A percentile compares a stretch with the other conserved stretches of the same genome.
Evolutionary conservation across 2,329 filamentous ascomycete genomes (phyloP).

Genomic region (Penicillium sp.): DNA sequence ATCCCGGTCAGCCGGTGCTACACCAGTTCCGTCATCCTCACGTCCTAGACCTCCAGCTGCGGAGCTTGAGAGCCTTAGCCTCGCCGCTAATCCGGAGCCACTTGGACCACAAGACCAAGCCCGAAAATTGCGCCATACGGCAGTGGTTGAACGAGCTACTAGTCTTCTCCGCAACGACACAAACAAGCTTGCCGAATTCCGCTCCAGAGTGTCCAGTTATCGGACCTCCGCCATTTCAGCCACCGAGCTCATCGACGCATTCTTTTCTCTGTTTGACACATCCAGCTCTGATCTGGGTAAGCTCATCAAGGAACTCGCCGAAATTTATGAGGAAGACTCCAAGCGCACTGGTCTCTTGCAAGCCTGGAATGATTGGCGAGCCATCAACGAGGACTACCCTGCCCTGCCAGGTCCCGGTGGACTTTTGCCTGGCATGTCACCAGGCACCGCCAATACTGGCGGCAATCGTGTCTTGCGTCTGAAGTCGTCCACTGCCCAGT

Average conservation of each 20-base stretch:
- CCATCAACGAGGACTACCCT: constrained; percentile 94
- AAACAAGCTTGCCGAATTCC: constrained; percentile 74
- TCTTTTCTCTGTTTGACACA: constrained; percentile 84
- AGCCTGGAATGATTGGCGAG: constrained; percentile 93
- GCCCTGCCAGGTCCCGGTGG: constrained; percentile 75
- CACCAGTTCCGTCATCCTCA: constrained; percentile 27
- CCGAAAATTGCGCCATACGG: constrained; percentile 73
- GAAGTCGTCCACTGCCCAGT: constrained; percentile 69
- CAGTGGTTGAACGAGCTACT: constrained; percentile 81
- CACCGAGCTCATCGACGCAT: constrained; percentile 76
- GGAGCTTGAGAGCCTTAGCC: constrained; percentile 53
- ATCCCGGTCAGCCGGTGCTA: constrained; percentile 31
- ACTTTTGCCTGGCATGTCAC: constrained; percentile 57
- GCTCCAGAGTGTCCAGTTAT: constrained; percentile 75
- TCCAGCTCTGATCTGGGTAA: constrained; percentile 80
- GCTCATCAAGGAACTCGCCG: constrained; percentile 84
- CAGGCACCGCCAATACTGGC: constrained; percentile 50
- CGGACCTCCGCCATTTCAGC: constrained; percentile 68
- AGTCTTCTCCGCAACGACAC: constrained; percentile 76
- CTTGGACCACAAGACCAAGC: constrained; percentile 77
- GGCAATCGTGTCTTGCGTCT: constrained; percentile 62
- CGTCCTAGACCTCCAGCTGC: constrained; percentile 31
- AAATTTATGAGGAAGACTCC: constrained; percentile 79
- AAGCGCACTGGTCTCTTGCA: constrained; percentile 74
- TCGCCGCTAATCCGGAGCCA: constrained; percentile 41